These are phyloP conservation scores for Rhodotorula taiwanensis DNA, from an alignment of 768 basidiomycete species.

Conservation along the genomic window DNA sequence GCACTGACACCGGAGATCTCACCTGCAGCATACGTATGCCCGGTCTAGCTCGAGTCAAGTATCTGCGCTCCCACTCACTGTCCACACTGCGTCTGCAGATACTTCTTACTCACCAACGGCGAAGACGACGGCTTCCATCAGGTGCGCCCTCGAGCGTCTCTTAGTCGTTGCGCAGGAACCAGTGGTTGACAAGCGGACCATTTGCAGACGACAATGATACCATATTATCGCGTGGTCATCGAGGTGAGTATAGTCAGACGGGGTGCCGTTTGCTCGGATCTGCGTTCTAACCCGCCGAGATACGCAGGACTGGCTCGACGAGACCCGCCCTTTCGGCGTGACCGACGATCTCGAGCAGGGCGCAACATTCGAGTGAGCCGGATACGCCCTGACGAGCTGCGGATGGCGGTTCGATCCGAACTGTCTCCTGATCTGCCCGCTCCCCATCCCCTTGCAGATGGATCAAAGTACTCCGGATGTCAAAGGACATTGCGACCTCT, in stretches of 20 bases:
- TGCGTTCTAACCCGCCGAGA: too few relatives aligned
- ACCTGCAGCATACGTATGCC: background rate
- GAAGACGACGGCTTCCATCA: background rate
- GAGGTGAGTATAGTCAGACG: background rate
- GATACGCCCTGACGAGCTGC: too few relatives aligned
- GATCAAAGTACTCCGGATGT: constrained; percentile 9
- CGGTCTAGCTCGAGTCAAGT: too few relatives aligned
- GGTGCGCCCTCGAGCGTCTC: background rate
- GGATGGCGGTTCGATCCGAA: too few relatives aligned
- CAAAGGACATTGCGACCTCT: background rate
- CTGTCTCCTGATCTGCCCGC: background rate
- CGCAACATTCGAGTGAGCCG: constrained; percentile 8
- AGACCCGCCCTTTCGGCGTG: constrained; percentile 13
- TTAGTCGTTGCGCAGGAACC: background rate
- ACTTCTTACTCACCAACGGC: background rate
- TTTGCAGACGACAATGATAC: background rate
- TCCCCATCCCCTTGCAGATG: background rate
- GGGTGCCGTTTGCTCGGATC: background rate
- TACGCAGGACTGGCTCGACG: constrained; percentile 14
- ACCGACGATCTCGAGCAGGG: constrained; percentile 25
- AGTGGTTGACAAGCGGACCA: background rate
- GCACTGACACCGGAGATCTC: background rate
- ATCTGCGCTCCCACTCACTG: too few relatives aligned
- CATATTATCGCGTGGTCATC: background rate
- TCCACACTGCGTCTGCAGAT: background rate